Conservation (phyloP, 768 basidiomycete genomes). For the Xerocomellus amylosporus region DNA sequence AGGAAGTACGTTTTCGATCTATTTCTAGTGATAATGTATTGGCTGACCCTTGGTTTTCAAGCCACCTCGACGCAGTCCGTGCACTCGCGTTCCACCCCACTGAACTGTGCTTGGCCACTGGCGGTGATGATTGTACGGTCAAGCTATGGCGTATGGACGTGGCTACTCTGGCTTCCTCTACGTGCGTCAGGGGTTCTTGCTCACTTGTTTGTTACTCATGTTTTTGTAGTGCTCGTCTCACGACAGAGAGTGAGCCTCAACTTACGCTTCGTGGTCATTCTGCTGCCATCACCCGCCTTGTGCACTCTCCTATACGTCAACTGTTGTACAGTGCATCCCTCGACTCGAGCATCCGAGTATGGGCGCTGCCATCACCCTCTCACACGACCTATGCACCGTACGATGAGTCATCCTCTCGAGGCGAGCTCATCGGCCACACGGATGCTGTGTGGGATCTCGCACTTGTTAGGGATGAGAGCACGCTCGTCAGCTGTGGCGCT, state of each 20-base stretch:
- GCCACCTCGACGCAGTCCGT: conserved; percentile 92
- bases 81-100: conserved; percentile 87
- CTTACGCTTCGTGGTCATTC: conserved; percentile 93
- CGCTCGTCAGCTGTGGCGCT: conserved; percentile 85
- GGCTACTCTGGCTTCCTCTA: conserved; percentile 65
- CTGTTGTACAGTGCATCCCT: conserved; percentile 89
- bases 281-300: conserved; percentile 81
- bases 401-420: conserved; percentile 73
- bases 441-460: conserved; percentile 97
- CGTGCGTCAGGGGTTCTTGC: conserved; percentile 49
- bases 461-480: conserved; percentile 76
- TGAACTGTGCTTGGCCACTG: conserved; percentile 84
- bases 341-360: conserved; percentile 90
- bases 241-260: conserved; percentile 89
- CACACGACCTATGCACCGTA: conserved; percentile 92
- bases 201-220: background rate
- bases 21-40: background rate
- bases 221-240: conserved; percentile 54
- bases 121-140: conserved; percentile 91
- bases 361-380: conserved; percentile 72
- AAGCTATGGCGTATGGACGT: conserved; percentile 95
- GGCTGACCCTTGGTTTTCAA: conserved; percentile 30
- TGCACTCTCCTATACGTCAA: conserved; percentile 72
- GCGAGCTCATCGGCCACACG: conserved; percentile 86
- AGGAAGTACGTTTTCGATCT: conserved; percentile 66